Evolutionary conservation across 2,329 filamentous ascomycete genomes (phyloP), one percentile per base, ranked within the genome.

Genomic region (Epicoccum nigrum): DNA sequence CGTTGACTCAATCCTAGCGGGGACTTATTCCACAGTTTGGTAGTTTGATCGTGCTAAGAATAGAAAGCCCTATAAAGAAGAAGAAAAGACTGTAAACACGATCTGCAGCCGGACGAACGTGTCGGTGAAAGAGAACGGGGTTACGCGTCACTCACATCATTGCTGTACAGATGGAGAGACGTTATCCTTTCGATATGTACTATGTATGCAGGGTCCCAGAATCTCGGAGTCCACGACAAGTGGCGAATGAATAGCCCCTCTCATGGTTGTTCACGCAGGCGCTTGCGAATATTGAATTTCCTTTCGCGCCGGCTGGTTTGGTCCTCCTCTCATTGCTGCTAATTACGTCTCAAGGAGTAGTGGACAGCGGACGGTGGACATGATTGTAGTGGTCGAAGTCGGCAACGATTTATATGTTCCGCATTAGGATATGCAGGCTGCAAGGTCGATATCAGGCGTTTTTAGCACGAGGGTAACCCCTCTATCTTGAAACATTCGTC

Each of bases 111-210:
- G 23, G 11, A n/a, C 6, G 9, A 30, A 43, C 16, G n/a, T 20
- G n/a, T 38, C 17, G 25, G 27, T 47, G 21, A 17, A 25, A 13
- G 7, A 30, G 19, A 32, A 38, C 8, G 38, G 38, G 38, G 16
- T 45, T 55, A 59, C 54, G 56, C 51, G 56, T 56, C 54, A 28
- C 31, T 51, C 54, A 45, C 46, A 51, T 20, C 23, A 17, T 32
- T 20, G 4, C 31, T 23, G 4, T 11, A 37, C 9, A 39, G 8
- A 19, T 20, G n/a, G 21, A 16, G 12, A 9, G 20, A 20, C 42
- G 37, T 31, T 35, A 42, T 37, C 7, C 40, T 25, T 25, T 25
- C 23, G 9, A 25, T 9, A 25, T 30, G 13, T 7, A 30, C 28
- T 30, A 41, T 16, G 15, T 34, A 38, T 43, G 39, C 23, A 45